A percentile compares a stretch with the other conserved stretches of the same genome.
Evolutionary conservation across 441 rosid species (phyloP).

Genomic region (Arabidopsis hybrid): DNA sequence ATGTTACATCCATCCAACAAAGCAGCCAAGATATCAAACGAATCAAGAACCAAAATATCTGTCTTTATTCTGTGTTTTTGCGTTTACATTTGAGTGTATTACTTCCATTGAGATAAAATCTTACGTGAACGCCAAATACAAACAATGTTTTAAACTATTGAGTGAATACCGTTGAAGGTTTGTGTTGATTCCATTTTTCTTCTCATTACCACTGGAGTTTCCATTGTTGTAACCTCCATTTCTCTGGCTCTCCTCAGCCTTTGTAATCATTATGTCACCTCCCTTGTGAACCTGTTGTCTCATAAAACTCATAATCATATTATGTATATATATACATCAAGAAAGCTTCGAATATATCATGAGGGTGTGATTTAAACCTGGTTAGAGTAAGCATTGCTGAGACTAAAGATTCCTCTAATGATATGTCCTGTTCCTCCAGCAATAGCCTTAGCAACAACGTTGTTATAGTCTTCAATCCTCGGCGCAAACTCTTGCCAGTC

Average conservation of each 20-base stretch:
- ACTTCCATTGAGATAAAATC: too few relatives aligned
- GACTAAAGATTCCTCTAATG: conserved; percentile 76
- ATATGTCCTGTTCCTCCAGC: conserved; percentile 96
- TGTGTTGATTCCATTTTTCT: conserved; percentile 64
- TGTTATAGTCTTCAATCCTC: conserved; percentile 72
- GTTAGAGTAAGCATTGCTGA: conserved; percentile 79
- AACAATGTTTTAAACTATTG: neutral
- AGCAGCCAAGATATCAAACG: conserved; percentile 10
- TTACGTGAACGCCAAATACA: too few relatives aligned
- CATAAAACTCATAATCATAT: conserved; percentile 10
- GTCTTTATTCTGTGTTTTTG: neutral
- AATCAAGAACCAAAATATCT: neutral
- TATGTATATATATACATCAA: neutral
- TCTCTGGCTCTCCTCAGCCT: conserved; percentile 54
- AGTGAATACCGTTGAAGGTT: conserved; percentile 75
- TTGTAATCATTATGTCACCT: conserved; percentile 69
- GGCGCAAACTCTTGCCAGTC: conserved; percentile 93
- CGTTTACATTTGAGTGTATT: neutral
- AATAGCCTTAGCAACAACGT: conserved; percentile 77
- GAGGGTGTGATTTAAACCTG: conserved; percentile 52
- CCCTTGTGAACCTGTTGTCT: conserved; percentile 68
- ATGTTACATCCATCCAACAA: conserved; percentile 26
- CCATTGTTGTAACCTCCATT: conserved; percentile 37
- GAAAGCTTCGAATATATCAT: neutral
- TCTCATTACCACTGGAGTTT: conserved; percentile 38